Evolutionary conservation across 148 eudicot species (phyloP).

Genomic region (Persicaria tinctoria): DNA sequence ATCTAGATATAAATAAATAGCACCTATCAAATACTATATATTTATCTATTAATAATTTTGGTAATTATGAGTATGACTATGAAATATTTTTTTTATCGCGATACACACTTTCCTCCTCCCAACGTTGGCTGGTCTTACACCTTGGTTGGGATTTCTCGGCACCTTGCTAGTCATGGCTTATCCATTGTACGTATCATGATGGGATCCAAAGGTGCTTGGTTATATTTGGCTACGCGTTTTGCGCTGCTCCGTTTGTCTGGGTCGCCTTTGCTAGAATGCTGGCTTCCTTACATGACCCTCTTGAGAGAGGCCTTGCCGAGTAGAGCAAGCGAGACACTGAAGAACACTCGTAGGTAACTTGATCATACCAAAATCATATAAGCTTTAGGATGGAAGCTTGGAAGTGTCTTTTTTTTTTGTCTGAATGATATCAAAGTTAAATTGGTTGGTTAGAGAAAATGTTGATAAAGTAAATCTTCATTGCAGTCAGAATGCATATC

Average conservation of each 20-base stretch:
- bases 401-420: too few species aligned
- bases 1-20: too few species aligned
- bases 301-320: conserved; percentile 78
- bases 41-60: too few species aligned
- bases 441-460: too few species aligned
- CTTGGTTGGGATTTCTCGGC: conserved; percentile 62
- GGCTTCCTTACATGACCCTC: conserved; percentile 28
- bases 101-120: conserved; percentile 62
- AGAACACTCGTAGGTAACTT: conserved; percentile 3
- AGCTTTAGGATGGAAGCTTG: too few species aligned
- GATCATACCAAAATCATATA: too few species aligned
- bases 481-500: too few species aligned
- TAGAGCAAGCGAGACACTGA: conserved; percentile 40
- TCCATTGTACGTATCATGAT: conserved; percentile 63
- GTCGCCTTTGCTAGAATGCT: conserved; percentile 29
- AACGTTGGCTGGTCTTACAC: conserved; percentile 45
- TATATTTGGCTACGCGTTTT: conserved; percentile 53
- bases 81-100: conserved; percentile 21
- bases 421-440: too few species aligned
- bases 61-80: too few species aligned
- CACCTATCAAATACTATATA: too few species aligned
- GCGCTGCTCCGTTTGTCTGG: conserved; percentile 61
- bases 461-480: too few species aligned
- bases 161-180: conserved; percentile 59
- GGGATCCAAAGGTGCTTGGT: conserved; percentile 64